A percentile compares a stretch with the other conserved stretches of the same genome.
Conservation (phyloP, 2,329 filamentous ascomycete species). For the Fusarium nurragi region DNA sequence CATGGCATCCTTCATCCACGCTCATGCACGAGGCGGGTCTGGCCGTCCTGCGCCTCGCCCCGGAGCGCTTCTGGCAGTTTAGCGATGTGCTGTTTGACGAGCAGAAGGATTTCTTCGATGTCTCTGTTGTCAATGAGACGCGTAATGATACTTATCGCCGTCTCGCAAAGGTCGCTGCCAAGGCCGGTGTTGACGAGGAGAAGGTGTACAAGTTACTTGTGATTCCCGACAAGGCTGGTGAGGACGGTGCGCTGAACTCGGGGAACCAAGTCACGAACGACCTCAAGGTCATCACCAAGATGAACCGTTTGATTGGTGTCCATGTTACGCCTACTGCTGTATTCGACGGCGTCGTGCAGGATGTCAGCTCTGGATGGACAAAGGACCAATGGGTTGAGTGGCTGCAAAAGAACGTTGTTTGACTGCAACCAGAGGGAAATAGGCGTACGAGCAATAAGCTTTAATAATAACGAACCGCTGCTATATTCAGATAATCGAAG, state of each 20-base stretch:
- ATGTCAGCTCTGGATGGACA: slow-evolving; percentile 82
- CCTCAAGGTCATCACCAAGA: slow-evolving; percentile 84
- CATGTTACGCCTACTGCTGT: slow-evolving; percentile 93
- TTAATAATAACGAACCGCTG: slow-evolving; percentile 13
- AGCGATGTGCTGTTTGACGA: slow-evolving; percentile 70
- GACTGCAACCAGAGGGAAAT: neutral
- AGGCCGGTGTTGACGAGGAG: slow-evolving; percentile 75
- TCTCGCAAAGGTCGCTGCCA: slow-evolving; percentile 76
- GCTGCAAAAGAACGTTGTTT: slow-evolving; percentile 68
- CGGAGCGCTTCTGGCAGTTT: slow-evolving; percentile 82
- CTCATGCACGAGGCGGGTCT: slow-evolving; percentile 84
- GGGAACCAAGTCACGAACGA: slow-evolving; percentile 88
- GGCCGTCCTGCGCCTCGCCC: slow-evolving; percentile 77
- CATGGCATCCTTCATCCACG: slow-evolving; percentile 91
- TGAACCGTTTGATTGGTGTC: slow-evolving; percentile 79
- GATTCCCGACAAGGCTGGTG: slow-evolving; percentile 72
- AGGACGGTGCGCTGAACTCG: slow-evolving; percentile 75
- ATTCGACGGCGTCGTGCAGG: slow-evolving; percentile 85
- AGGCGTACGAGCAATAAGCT: slow-evolving; percentile 10
- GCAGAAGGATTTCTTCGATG: slow-evolving; percentile 86
- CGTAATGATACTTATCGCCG: slow-evolving; percentile 85
- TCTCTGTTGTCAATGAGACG: slow-evolving; percentile 81
- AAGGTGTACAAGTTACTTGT: slow-evolving; percentile 74
- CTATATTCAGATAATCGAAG: slow-evolving; percentile 5
- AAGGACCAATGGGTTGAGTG: slow-evolving; percentile 86